A percentile compares a stretch with the other conserved stretches of the same genome.
phyloP scores from a whole-genome alignment of 2,329 filamentous ascomycete genomes.

The Arthrinium puccinioides region DNA sequence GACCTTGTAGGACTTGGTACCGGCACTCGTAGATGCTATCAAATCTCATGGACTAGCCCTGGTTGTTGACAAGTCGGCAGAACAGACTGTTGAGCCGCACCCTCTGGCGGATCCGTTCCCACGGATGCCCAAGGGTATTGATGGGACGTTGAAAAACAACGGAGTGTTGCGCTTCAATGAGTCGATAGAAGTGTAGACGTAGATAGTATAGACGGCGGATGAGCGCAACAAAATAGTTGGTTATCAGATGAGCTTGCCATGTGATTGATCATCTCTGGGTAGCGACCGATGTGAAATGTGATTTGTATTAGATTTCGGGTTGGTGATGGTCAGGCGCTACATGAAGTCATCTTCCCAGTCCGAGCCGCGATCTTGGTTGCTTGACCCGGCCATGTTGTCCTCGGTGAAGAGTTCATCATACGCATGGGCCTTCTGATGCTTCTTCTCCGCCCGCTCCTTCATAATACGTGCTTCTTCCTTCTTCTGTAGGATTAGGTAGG shows the following conservation, averaged over 20 bases:
- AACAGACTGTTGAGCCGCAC: slow-evolving; percentile 32
- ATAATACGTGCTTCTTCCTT: slow-evolving; percentile 68
- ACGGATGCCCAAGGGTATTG: slow-evolving; percentile 70
- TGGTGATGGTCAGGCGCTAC: slow-evolving; percentile 31
- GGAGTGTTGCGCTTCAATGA: slow-evolving; percentile 91
- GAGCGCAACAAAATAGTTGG: background rate
- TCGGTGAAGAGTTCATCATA: slow-evolving; percentile 90
- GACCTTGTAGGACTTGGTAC: slow-evolving; percentile 70
- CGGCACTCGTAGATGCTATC: slow-evolving; percentile 84
- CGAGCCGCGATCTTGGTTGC: slow-evolving; percentile 76
- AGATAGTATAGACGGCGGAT: too few relatives aligned
- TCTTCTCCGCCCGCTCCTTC: slow-evolving; percentile 80
- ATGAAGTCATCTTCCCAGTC: slow-evolving; percentile 91
- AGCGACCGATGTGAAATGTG: background rate
- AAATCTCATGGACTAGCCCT: slow-evolving; percentile 90
- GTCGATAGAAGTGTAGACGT: slow-evolving; percentile 63
- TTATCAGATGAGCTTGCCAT: too few relatives aligned
- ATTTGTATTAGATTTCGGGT: background rate
- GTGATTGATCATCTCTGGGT: background rate
- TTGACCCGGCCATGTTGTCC: slow-evolving; percentile 67
- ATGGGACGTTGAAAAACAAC: slow-evolving; percentile 78
- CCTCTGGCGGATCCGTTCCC: slow-evolving; percentile 43
- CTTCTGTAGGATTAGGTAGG: slow-evolving; percentile 38
- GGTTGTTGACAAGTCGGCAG: slow-evolving; percentile 76
- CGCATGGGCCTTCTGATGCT: slow-evolving; percentile 94